These are phyloP conservation scores for Fusarium subtropicale DNA, from an alignment of 2,329 filamentous ascomycete genomes.

Conservation along the genomic window DNA sequence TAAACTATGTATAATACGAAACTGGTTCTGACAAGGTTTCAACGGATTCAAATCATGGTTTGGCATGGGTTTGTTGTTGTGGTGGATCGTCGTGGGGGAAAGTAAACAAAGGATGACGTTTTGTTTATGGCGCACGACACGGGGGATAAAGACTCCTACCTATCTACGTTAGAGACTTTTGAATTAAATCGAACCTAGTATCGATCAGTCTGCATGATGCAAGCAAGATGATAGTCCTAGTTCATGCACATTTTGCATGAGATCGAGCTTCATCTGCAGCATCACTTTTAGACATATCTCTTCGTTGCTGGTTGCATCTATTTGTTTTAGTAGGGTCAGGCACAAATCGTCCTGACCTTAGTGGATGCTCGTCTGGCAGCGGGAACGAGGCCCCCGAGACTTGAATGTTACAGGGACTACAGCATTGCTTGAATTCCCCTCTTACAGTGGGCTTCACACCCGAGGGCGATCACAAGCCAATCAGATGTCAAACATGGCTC, in stretches of 20 bases:
- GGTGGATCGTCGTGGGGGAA: slow-evolving; percentile 39
- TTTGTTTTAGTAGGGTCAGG: slow-evolving; percentile 15
- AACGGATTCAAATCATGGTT: slow-evolving; percentile 19
- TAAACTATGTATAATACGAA: slow-evolving; percentile 16
- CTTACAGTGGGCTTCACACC: slow-evolving; percentile 26
- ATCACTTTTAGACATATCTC: background rate
- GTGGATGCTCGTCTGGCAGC: slow-evolving; percentile 19
- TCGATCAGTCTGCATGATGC: slow-evolving; percentile 24
- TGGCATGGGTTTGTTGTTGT: slow-evolving; percentile 20
- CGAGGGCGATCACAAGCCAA: slow-evolving; percentile 24
- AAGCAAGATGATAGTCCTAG: slow-evolving; percentile 22
- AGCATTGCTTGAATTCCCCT: slow-evolving; percentile 16
- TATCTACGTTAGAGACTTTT: background rate
- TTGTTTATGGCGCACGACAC: slow-evolving; percentile 38
- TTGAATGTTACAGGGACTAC: slow-evolving; percentile 23
- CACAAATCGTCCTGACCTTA: slow-evolving; percentile 7
- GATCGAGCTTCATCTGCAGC: slow-evolving; percentile 33
- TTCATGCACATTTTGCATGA: slow-evolving; percentile 39
- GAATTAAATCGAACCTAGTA: slow-evolving; percentile 6
- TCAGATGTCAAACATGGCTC: slow-evolving; percentile 10
- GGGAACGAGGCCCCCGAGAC: slow-evolving; percentile 28
- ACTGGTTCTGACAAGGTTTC: slow-evolving; percentile 32
- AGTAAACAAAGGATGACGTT: slow-evolving; percentile 46
- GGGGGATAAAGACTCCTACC: background rate
- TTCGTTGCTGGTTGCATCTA: slow-evolving; percentile 18